These are phyloP conservation scores for Candida sanyiensis DNA, from an alignment of 805 yeast genomes.

Conservation along the genomic window DNA sequence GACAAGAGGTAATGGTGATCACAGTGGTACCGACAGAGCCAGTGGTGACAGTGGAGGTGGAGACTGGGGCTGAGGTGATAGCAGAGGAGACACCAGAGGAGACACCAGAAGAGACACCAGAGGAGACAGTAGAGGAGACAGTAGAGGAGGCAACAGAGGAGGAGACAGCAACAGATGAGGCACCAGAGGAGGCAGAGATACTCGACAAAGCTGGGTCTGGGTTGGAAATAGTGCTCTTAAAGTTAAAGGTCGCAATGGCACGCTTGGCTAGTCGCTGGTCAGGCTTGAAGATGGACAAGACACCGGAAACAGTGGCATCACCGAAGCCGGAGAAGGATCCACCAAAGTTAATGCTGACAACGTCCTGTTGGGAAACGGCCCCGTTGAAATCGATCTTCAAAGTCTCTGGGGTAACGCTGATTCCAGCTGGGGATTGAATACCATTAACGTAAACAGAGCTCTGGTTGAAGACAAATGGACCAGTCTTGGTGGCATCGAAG, in stretches of 20 bases:
- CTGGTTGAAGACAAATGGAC: constrained; percentile 10
- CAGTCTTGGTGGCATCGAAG: constrained; percentile 7
- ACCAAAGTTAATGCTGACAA: constrained; percentile 7
- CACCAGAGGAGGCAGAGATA: not conserved
- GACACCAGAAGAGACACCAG: not conserved
- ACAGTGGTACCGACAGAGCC: constrained; percentile 5
- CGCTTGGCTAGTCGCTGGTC: constrained; percentile 11
- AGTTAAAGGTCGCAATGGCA: constrained; percentile 4
- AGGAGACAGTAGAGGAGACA: not conserved
- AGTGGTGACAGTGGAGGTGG: constrained; percentile 1
- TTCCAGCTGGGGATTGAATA: not conserved
- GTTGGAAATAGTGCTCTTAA: constrained; percentile 8
- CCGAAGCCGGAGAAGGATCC: constrained; percentile 5
- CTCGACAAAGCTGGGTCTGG: constrained; percentile 1
- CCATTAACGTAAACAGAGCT: constrained; percentile 10
- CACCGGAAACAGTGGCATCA: constrained; percentile 1
- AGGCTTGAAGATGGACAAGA: constrained; percentile 12
- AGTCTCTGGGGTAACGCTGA: constrained; percentile 5
- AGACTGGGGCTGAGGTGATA: constrained; percentile 9
- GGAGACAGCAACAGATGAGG: not conserved
- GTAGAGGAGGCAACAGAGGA: constrained; percentile 3
- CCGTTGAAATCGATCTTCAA: not conserved
- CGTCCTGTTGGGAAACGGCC: not conserved
- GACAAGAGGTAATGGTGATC: constrained; percentile 24
- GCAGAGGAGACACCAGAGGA: constrained; percentile 5